A percentile compares a stretch with the other conserved stretches of the same genome.
Conservation (phyloP, 202 grass and related monocot genomes). For the Zizania palustris region DNA sequence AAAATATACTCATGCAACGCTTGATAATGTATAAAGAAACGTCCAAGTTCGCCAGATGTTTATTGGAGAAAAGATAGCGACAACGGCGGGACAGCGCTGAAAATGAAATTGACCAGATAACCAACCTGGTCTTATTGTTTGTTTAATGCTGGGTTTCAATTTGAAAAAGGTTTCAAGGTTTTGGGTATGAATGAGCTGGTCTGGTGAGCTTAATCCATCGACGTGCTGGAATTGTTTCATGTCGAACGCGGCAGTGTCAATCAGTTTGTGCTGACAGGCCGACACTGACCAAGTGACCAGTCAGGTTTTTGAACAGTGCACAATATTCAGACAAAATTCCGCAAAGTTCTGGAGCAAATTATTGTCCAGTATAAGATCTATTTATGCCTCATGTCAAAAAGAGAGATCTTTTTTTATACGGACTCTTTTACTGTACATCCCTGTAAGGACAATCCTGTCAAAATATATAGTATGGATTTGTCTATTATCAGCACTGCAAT, state of each 20-base stretch:
- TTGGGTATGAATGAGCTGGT: slow-evolving; percentile 16
- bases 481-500: not conserved
- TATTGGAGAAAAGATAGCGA: slow-evolving; percentile 29
- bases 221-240: not conserved
- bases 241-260: not conserved
- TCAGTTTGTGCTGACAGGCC: slow-evolving; percentile 18
- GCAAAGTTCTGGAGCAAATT: not conserved
- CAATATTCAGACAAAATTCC: slow-evolving; percentile 7
- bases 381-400: not conserved
- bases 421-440: too few species aligned
- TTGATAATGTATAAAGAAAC: slow-evolving; percentile 25
- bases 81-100: not conserved
- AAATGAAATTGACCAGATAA: slow-evolving; percentile 35
- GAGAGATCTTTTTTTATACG: too few species aligned
- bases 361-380: not conserved
- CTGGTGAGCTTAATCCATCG: slow-evolving; percentile 42
- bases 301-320: not conserved
- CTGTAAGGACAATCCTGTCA: too few species aligned
- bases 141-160: not conserved
- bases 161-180: not conserved
- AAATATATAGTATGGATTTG: not conserved
- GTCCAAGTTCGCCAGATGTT: not conserved
- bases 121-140: slow-evolving; percentile 27
- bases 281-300: slow-evolving; percentile 4
- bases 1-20: not conserved